Evolutionary conservation across 495 filamentous ascomycete species (phyloP).

Genomic region (Penicillium diatomitis): DNA sequence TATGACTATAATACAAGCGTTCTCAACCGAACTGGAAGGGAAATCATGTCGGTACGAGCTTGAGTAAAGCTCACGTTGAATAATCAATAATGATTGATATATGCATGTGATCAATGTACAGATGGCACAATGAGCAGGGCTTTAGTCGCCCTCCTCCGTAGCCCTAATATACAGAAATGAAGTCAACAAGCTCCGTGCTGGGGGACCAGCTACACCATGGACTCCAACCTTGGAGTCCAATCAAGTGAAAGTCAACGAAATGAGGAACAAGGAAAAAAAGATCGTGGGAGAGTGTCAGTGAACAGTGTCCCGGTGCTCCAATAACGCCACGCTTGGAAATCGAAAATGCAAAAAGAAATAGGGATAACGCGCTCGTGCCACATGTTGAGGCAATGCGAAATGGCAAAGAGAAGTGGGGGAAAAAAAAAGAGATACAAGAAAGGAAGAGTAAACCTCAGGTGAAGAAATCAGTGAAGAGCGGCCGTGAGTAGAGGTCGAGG

Average conservation of each 20-base stretch:
- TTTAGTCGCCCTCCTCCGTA: not conserved
- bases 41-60: no score
- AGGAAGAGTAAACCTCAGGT: not conserved
- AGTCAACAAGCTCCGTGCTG: not conserved
- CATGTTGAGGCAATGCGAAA: not conserved
- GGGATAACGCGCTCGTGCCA: no score
- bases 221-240: not conserved
- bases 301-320: constrained; percentile 17
- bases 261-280: constrained; percentile 1
- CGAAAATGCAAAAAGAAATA: constrained; percentile 5
- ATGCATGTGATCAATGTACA: not conserved
- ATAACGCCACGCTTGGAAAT: constrained; percentile 27
- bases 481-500: no score
- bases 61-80: no score
- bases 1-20: no score
- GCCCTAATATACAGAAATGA: not conserved
- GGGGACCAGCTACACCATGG: not conserved
- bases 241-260: not conserved
- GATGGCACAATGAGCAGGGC: not conserved
- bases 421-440: constrained; percentile 9
- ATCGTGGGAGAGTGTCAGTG: constrained; percentile 21
- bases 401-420: not conserved
- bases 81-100: not conserved
- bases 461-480: no score
- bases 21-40: no score